A percentile compares a stretch with the other conserved stretches of the same genome.
These are phyloP conservation scores for Mycena epipterygia DNA, from an alignment of 768 basidiomycete genomes.

Conservation along the genomic window DNA sequence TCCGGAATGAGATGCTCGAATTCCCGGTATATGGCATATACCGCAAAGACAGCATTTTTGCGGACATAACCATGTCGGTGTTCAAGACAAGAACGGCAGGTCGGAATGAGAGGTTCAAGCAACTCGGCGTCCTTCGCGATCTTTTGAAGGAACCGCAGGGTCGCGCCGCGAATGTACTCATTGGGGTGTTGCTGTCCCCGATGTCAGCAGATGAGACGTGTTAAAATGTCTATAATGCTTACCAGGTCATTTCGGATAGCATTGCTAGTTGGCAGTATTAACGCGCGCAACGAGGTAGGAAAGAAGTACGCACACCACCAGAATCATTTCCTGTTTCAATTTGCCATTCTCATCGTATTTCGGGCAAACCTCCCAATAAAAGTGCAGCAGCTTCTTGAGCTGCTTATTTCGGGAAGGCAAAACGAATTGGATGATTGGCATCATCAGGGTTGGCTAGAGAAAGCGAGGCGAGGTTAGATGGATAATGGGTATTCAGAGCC, in stretches of 20 bases:
- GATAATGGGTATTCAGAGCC: neutral
- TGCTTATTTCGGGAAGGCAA: constrained; percentile 96
- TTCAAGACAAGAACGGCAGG: constrained; percentile 93
- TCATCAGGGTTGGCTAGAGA: constrained; percentile 86
- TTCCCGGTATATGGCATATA: constrained; percentile 94
- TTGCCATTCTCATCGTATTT: constrained; percentile 98
- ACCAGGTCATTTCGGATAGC: constrained; percentile 98
- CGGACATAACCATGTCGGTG: constrained; percentile 98
- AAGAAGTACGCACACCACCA: constrained; percentile 85
- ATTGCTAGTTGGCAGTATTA: constrained; percentile 63
- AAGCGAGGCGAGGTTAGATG: constrained; percentile 12
- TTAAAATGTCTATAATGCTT: constrained; percentile 45
- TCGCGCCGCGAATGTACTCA: constrained; percentile 99
- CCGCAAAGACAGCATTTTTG: constrained; percentile 97
- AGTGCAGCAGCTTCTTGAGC: constrained; percentile 96
- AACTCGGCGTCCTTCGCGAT: constrained; percentile 93
- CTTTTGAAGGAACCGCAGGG: constrained; percentile 96
- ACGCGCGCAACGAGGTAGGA: neutral
- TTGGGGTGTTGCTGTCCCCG: constrained; percentile 93
- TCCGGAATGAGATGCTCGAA: constrained; percentile 97
- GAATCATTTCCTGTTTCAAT: constrained; percentile 99
- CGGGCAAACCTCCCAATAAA: constrained; percentile 98
- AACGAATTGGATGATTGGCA: constrained; percentile 99
- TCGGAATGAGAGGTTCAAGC: constrained; percentile 95
- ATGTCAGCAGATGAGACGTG: constrained; percentile 25